phyloP scores from a whole-genome alignment of 257 asterid genomes.

The Solanum lycopersicoides region DNA sequence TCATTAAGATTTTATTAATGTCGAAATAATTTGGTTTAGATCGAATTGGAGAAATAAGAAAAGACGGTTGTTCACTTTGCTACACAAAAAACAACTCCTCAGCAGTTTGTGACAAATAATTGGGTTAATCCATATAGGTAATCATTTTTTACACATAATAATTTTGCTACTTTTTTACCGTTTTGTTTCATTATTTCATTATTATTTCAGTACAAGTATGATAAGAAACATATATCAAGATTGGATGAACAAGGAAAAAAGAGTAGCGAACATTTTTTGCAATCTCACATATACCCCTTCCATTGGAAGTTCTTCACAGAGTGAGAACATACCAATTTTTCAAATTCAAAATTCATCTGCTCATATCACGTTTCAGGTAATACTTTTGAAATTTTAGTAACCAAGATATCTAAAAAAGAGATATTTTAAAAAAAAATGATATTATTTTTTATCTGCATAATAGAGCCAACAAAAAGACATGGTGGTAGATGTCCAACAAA shows the following conservation, averaged over 20 bases:
- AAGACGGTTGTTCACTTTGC: not conserved
- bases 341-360: not conserved
- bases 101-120: not conserved
- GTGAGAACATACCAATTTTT: not conserved
- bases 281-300: not conserved
- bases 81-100: not conserved
- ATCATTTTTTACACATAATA: not conserved
- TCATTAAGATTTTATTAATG: not conserved
- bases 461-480: not conserved
- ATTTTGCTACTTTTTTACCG: not conserved
- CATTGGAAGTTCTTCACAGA: not conserved
- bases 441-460: not conserved
- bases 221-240: not conserved
- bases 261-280: not conserved
- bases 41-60: conserved; percentile 8
- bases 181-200: not conserved
- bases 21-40: not conserved
- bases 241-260: not conserved
- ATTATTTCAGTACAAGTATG: not conserved
- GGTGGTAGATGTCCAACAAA: not conserved
- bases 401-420: not conserved
- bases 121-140: not conserved
- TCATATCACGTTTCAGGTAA: not conserved
- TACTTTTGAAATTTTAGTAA: not conserved
- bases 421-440: not conserved